Percentiles rank a stretch among this genome's conserved stretches.
Conservation (phyloP, 805 yeast species). For the Pichia ethanolica region DNA sequence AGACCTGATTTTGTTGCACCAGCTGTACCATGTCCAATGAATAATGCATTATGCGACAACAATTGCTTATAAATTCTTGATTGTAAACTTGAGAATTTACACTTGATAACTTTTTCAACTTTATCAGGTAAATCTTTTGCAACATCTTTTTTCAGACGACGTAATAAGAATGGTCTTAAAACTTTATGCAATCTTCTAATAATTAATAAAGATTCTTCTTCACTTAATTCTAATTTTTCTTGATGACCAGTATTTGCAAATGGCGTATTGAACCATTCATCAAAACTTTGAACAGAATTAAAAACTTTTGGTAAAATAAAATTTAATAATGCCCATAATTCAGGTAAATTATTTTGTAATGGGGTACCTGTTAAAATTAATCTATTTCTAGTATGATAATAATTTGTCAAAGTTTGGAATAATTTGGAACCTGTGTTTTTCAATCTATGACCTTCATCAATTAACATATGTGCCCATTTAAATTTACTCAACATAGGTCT, state of each 20-base stretch:
- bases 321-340: conserved; percentile 76
- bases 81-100: conserved; percentile 70
- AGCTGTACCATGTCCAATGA: conserved; percentile 52
- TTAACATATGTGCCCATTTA: conserved; percentile 80
- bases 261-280: conserved; percentile 87
- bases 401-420: conserved; percentile 61
- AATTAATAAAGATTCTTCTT: conserved; percentile 77
- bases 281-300: conserved; percentile 79
- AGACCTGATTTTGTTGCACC: conserved; percentile 59
- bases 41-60: conserved; percentile 62
- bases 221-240: conserved; percentile 72
- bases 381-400: conserved; percentile 68
- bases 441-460: conserved; percentile 89
- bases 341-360: conserved; percentile 76
- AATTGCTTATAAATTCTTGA: conserved; percentile 65
- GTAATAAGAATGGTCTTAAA: conserved; percentile 71
- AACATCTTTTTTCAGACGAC: conserved; percentile 82
- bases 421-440: conserved; percentile 71
- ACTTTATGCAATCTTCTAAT: conserved; percentile 83
- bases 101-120: conserved; percentile 74
- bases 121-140: conserved; percentile 82
- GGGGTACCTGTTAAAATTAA: conserved; percentile 86
- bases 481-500: conserved; percentile 61
- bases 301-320: conserved; percentile 79
- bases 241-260: conserved; percentile 80